These are phyloP conservation scores for Umbelopsis vinacea DNA, from an alignment of 192 early-diverging fungal species.

Conservation along the genomic window DNA sequence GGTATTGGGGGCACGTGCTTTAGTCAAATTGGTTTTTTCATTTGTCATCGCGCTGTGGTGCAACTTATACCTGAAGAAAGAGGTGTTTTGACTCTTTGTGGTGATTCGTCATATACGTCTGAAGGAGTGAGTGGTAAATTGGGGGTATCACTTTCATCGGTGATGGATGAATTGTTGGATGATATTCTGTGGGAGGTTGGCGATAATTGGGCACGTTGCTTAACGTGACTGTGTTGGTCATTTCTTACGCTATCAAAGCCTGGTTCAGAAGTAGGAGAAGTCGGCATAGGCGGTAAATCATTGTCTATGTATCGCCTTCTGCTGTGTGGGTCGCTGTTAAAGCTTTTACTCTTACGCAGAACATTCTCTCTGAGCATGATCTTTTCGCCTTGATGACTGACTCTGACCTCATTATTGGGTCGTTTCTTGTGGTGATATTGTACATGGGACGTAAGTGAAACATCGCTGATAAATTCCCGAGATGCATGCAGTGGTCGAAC, in stretches of 20 bases:
- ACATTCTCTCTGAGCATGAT: not conserved
- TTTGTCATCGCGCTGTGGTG: no score
- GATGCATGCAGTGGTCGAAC: not conserved
- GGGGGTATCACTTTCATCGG: conserved; percentile 2
- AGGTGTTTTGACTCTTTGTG: not conserved
- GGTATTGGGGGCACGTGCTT: not conserved
- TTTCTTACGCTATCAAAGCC: not conserved
- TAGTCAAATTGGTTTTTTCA: no score
- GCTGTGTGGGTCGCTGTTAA: not conserved
- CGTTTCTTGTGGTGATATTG: not conserved
- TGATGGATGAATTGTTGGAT: not conserved
- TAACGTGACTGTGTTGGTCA: not conserved
- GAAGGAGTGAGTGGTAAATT: conserved; percentile 6
- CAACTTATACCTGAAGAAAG: not conserved
- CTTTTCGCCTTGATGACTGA: not conserved
- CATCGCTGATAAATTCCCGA: not conserved
- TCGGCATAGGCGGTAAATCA: not conserved
- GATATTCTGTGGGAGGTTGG: not conserved
- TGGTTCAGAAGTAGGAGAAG: not conserved
- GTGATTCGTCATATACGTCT: not conserved
- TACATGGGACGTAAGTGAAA: not conserved
- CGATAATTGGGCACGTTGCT: not conserved
- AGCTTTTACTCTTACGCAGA: conserved; percentile 1
- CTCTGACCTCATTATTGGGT: not conserved
- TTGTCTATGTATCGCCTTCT: not conserved